Evolutionary conservation across 148 eudicot species (phyloP).

Genomic region (Polygonum maritimum): DNA sequence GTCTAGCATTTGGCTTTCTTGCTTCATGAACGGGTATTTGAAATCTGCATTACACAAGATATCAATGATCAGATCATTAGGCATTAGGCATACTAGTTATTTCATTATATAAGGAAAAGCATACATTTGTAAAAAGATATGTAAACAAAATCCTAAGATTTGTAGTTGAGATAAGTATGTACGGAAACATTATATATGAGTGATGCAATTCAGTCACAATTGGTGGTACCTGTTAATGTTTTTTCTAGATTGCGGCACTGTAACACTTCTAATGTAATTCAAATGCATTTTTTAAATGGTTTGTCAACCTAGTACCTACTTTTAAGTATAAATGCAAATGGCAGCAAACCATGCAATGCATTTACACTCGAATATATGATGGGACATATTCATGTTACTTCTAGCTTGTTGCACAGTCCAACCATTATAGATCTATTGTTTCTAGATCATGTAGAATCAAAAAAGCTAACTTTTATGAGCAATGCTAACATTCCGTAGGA

Average conservation of each 20-base stretch:
- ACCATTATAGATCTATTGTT: background rate
- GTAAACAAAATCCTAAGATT: background rate
- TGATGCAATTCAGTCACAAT: background rate
- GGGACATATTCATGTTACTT: too few relatives aligned
- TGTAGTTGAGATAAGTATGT: background rate
- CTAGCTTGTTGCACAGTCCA: background rate
- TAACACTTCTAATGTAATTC: background rate
- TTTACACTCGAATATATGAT: background rate
- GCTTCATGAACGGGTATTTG: conserved; percentile 37
- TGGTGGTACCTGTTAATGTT: background rate
- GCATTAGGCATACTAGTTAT: background rate
- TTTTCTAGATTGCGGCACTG: background rate
- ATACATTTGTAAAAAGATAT: too few relatives aligned
- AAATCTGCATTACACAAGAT: conserved; percentile 36
- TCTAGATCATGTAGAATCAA: background rate
- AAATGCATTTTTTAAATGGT: background rate
- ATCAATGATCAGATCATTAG: background rate
- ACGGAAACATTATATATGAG: background rate
- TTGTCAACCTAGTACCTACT: background rate
- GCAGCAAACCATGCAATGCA: background rate
- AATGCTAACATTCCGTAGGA: background rate
- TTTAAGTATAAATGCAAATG: background rate
- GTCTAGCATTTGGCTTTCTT: conserved; percentile 53
- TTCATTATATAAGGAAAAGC: background rate
- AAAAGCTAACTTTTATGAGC: background rate